These are phyloP conservation scores for Tetrahymena malaccensis DNA, from an alignment of 73 alveolate species.

Conservation along the genomic window DNA sequence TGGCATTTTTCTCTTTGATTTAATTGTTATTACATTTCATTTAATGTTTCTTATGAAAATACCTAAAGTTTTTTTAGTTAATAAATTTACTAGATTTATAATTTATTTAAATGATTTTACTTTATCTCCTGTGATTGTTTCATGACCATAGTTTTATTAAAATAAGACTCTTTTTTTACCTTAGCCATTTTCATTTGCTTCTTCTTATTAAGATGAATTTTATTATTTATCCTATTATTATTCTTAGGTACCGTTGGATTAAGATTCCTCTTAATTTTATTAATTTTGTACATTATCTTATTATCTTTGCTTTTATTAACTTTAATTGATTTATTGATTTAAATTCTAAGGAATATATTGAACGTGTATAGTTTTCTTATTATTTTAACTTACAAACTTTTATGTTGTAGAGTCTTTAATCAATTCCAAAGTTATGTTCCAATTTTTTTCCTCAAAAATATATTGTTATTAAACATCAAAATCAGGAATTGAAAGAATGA, in stretches of 20 bases:
- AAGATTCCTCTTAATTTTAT: neutral
- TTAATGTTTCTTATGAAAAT: neutral
- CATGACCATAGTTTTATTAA: neutral
- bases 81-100: neutral
- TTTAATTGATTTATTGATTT: neutral
- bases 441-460: neutral
- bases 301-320: neutral
- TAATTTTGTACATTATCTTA: neutral
- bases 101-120: neutral
- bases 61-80: neutral
- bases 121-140: neutral
- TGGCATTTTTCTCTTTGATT: conserved; percentile 26
- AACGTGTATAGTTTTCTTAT: neutral
- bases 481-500: neutral
- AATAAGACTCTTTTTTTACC: neutral
- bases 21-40: neutral
- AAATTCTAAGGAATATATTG: neutral
- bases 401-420: neutral
- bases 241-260: neutral
- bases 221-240: neutral
- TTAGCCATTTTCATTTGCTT: neutral
- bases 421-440: neutral
- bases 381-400: neutral
- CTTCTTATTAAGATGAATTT: neutral
- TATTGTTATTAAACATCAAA: neutral